A percentile compares a stretch with the other conserved stretches of the same genome.
These are phyloP conservation scores for Globisporangium nunn DNA, from an alignment of 352 stramenopile species.

Conservation along the genomic window DNA sequence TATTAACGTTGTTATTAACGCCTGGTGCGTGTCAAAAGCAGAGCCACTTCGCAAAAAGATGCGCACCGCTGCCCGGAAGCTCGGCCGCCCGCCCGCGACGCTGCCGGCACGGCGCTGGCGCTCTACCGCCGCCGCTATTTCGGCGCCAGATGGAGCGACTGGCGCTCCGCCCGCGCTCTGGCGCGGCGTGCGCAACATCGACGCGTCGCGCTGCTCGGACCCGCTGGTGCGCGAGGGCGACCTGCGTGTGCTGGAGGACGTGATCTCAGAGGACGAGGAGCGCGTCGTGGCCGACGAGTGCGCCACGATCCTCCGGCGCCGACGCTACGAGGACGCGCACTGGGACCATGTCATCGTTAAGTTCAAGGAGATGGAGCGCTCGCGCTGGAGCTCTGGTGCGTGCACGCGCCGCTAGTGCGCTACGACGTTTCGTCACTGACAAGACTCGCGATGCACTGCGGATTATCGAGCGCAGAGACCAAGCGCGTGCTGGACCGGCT, in stretches of 20 bases:
- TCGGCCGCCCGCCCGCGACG: too few relatives aligned
- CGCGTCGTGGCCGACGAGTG: slow-evolving; percentile 64
- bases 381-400: slow-evolving; percentile 57
- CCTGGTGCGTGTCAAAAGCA: too few relatives aligned
- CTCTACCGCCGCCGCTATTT: too few relatives aligned
- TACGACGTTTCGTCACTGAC: too few relatives aligned
- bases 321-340: slow-evolving; percentile 75
- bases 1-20: too few relatives aligned
- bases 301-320: slow-evolving; percentile 44
- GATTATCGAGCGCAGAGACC: slow-evolving; percentile 32
- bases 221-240: slow-evolving; percentile 48
- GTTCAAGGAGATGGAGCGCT: slow-evolving; percentile 86
- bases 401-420: background rate
- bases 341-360: slow-evolving; percentile 86
- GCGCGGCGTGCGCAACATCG: slow-evolving; percentile 34
- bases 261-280: slow-evolving; percentile 76
- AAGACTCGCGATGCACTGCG: background rate
- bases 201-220: slow-evolving; percentile 52
- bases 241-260: slow-evolving; percentile 54
- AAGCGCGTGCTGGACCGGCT: slow-evolving; percentile 56
- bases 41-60: too few relatives aligned
- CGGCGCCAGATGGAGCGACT: background rate
- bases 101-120: too few relatives aligned
- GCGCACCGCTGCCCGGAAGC: too few relatives aligned
- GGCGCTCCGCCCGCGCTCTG: slow-evolving; percentile 13